These are phyloP conservation scores for Climacium dendroides DNA, from an alignment of 225 moss, liverwort and hornwort species.

Conservation along the genomic window DNA sequence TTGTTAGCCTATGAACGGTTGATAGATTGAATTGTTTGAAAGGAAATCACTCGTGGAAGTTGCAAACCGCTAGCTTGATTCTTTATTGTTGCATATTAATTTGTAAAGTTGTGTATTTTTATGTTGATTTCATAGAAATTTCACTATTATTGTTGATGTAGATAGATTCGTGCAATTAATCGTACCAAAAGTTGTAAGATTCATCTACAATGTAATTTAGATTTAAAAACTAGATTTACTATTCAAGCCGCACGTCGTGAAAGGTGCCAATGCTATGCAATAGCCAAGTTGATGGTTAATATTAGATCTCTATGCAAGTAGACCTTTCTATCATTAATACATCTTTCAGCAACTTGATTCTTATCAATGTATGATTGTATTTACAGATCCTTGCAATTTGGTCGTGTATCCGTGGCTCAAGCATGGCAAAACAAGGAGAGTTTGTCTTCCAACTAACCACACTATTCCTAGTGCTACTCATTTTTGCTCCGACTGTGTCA, in stretches of 20 bases:
- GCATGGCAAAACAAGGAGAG: neutral
- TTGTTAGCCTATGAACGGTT: too few relatives aligned
- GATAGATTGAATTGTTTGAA: neutral
- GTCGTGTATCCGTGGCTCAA: neutral
- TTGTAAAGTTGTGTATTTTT: neutral
- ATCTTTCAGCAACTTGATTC: neutral
- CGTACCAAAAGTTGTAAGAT: neutral
- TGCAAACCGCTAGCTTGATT: neutral
- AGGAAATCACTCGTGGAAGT: too few relatives aligned
- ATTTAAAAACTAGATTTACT: too few relatives aligned
- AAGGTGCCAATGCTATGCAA: neutral
- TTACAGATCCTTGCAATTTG: neutral
- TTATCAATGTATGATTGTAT: neutral
- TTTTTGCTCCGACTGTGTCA: neutral
- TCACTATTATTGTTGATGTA: neutral
- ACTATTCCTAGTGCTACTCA: neutral
- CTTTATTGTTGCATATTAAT: neutral
- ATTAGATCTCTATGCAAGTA: too few relatives aligned
- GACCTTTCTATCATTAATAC: too few relatives aligned
- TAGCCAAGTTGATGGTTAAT: neutral
- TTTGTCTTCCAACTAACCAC: neutral
- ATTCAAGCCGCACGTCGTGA: accelerated
- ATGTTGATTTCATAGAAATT: neutral
- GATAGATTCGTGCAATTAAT: neutral
- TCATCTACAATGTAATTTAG: neutral